Conservation (phyloP, 768 basidiomycete genomes). For the Phlebiopsis flavidoalba region DNA sequence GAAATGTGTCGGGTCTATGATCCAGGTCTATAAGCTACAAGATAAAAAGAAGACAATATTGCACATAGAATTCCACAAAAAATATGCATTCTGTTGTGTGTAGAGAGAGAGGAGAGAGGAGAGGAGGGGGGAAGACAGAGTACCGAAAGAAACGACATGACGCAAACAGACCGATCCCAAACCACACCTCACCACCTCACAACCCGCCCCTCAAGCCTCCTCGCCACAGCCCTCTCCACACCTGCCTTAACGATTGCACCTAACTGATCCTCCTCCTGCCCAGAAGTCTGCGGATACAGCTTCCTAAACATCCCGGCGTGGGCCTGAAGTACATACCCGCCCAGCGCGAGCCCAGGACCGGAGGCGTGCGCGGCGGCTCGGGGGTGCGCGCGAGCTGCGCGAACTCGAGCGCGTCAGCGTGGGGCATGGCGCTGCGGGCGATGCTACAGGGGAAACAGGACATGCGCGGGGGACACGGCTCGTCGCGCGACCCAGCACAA, state of each 20-base stretch:
- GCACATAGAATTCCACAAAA: no score
- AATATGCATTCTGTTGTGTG: no score
- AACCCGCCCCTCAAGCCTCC: no score
- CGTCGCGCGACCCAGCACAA: background rate
- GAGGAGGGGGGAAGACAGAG: no score
- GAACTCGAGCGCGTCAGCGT: background rate
- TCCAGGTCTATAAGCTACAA: no score
- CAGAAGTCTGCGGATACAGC: background rate
- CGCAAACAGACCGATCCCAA: no score
- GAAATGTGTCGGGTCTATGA: no score
- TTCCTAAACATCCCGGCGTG: background rate
- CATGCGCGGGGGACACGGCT: background rate
- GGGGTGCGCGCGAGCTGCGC: background rate
- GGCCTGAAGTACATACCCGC: background rate
- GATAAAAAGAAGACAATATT: no score
- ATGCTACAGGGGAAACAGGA: no score
- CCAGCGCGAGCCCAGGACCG: background rate
- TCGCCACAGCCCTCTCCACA: background rate
- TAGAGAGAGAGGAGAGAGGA: no score
- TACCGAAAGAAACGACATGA: no score
- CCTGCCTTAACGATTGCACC: background rate
- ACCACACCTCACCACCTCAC: no score
- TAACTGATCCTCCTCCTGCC: background rate
- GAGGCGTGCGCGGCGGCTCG: background rate
- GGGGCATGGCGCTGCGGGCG: background rate